Base-by-base conservation (phyloP, 306 rosid species). In the Cucurbita pepo region DNA sequence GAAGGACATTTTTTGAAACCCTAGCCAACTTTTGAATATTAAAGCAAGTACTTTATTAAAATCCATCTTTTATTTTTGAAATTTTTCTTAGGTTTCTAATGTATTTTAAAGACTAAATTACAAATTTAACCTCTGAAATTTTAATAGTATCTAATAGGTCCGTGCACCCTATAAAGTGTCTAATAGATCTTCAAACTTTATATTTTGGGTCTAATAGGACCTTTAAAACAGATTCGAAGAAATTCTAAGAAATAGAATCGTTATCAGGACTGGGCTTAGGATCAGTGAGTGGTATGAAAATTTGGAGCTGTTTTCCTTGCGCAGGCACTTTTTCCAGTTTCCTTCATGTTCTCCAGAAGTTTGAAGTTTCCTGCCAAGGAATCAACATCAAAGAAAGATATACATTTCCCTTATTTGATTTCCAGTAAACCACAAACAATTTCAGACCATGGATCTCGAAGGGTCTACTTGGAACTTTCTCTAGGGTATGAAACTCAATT, bases 301-400 rank as follows among this genome's bases (percentile, higher is more conserved):
- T 63, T 64, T 60, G 77, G 36, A 67, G 73, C 51, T 74, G 63
- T 77, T 57, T 75, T 69, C 79, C 25, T 72, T 38, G 73, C 66
- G 82, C 89, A 94, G 99, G 97, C 82, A 75, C 78, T 84, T 81
- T 94, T 82, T 85, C 99, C 99, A 34, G 92, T 94, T 79, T 81
- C 89, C 54, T 85, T 83, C 79, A 79, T 94, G 83, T 83, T 91
- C 80, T 80, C 97, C 75, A 85, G 88, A 83, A 89, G 96, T 81
- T 75, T 91, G 85, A 91, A 86, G 84, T 85, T 94, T 84, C 95
- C 91, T 3, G 83, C 86, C 70, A 77, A 80, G 50, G 87, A 88
- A 77, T 82, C 79, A 55, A 63, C 89, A 56, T 61, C 81, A 79
- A 81, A 85, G 78, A 90, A 86, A 72, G 83, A 88, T 78, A 64